Evolutionary conservation across 2,329 filamentous ascomycete species (phyloP), one percentile per base, ranked within the genome.

Genomic region (Microsporum ferrugineum): DNA sequence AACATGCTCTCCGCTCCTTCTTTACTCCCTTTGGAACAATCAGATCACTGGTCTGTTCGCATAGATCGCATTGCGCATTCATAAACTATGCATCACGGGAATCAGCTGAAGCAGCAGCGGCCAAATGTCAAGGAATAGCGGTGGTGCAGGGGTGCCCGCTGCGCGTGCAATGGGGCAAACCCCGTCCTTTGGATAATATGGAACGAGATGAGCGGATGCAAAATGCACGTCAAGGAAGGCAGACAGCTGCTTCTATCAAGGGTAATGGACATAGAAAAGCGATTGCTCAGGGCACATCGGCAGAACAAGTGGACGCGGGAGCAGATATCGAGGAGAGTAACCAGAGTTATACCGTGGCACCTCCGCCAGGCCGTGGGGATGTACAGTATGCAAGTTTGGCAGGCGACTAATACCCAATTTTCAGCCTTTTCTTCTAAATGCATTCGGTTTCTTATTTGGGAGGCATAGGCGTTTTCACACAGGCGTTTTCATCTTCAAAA

Each of bases 51-150:
- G 87, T 99, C 41, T 97, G 94, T 75, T 96, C 91, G 5, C 94
- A 99, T 76, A 91, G 95, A 78, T 92, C 92, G 14, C 94, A 97
- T 71, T 97, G 91, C 73, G 94, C 94, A 0, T 99, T 97, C 71
- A 80, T 99, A 76, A 99, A 99, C 76, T 99, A 90, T 72, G 85
- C 91, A 67, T 89, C 87, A 2, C 83, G 94, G 61, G 85, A 89
- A 64, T 87, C 83, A 0, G 94, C 95, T 0, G 94, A 99, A 75
- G 85, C 82, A 62, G 95, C 95, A 0, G 89, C 94, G 0, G 84
- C 84, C 38, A 84, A 88, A 23, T 92, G 90, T 67, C 88, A 96
- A 72, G 94, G 95, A 4, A 88, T 88, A 64, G 90, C 91, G 0
- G 84, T 97, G 5, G 89, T 99, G 68, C 86, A 91, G 39, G 94